Base-by-base conservation (phyloP, 2,329 filamentous ascomycete genomes). In the Podosphaera aphanis region DNA sequence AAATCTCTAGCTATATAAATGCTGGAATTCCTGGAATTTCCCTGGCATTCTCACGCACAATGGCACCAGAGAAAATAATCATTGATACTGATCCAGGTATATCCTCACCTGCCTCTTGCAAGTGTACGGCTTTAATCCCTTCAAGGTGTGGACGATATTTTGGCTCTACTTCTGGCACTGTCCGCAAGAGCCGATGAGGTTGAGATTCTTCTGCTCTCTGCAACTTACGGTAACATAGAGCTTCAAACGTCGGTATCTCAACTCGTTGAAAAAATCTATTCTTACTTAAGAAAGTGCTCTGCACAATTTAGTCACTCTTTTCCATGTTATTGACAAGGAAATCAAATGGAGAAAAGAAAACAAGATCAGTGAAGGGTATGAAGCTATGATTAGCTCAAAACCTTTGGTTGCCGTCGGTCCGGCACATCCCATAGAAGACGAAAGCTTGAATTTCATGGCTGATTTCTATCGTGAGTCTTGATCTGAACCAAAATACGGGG, bases 201-300 rank as follows among this genome's bases (percentile, higher is more conserved):
- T 19, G 83, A 95, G 60, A 67, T 95, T 31, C 62, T 82, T 41
- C 71, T 95, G 61, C 69, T 98, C 47, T 93, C 85, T 1, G 71
- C 94, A 49, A 93, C 86, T 0, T 94, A 90, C 61, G 90, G 90
- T 47, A 98, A 98, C 59, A 83, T 95, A 19, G 77, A 86, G 53
- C 74, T 93, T 15, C 70, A 85, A 50, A 86, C 76, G 81, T 84
- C 61, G 11, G 29, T 33, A 33, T 33, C 6, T 33, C 5, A 7
- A 16, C 40, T 7, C 15, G 16, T 25, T 27, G 10, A 40, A 15
- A 15, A 7, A n/a, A 11, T 33, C 11, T 3, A 7, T 33, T 33
- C 29, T 33, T 11, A 33, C 29, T n/a, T 4, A 33, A n/a, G 29
- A 33, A 18, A 86, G 80, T 61, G 94, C 85, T 56, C 69, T 94